These are phyloP conservation scores for Leishmania gerbilli DNA, from an alignment of 208 protist species.

Conservation along the genomic window DNA sequence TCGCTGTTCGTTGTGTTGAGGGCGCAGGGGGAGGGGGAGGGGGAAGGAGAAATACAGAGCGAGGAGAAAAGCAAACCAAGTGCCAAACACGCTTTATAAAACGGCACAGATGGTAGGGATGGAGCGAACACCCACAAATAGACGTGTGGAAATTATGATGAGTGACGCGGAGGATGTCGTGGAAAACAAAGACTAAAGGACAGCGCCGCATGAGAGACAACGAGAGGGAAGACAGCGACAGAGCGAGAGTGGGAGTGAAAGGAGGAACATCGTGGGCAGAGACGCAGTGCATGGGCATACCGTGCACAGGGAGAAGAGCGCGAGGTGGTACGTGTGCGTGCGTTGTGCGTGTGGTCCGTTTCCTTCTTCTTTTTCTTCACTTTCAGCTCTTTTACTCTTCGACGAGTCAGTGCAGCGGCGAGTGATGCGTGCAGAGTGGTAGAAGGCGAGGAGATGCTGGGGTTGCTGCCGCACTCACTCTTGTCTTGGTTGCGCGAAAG, in stretches of 20 bases:
- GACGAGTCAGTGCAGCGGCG: neutral
- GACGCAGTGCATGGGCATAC: neutral
- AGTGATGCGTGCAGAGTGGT: neutral
- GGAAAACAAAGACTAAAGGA: neutral
- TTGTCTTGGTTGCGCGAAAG: neutral
- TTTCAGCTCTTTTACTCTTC: neutral
- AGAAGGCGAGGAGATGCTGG: neutral
- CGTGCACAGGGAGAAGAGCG: neutral
- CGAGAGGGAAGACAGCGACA: neutral
- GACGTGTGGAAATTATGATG: neutral
- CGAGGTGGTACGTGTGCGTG: neutral
- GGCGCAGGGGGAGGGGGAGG: neutral
- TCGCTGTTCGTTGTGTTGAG: neutral
- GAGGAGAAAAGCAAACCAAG: neutral
- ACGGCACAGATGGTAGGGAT: neutral
- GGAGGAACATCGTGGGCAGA: neutral
- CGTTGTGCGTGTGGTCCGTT: neutral
- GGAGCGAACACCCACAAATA: neutral
- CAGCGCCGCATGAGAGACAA: neutral
- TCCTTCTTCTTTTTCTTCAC: neutral
- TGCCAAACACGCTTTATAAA: conserved; percentile 1
- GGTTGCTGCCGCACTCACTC: neutral
- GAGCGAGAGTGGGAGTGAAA: neutral
- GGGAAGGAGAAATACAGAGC: neutral
- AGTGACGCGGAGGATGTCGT: neutral